Conservation (phyloP, 2,329 filamentous ascomycete genomes). For the Ophiostoma populinum region DNA sequence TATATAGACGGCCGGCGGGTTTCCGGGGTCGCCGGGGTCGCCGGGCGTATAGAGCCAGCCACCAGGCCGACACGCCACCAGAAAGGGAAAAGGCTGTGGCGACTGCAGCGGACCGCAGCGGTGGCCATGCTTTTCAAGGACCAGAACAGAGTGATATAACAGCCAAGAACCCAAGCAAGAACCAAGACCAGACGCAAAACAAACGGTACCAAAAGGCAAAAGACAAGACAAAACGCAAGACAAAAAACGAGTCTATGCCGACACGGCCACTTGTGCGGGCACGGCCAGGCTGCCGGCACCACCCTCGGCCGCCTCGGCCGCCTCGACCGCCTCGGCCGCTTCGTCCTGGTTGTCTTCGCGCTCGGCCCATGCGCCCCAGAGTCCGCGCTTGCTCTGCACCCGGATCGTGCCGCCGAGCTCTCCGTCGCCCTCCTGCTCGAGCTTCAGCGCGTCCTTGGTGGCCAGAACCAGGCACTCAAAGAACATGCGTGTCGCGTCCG, state of each 20-base stretch:
- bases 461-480: conserved; percentile 92
- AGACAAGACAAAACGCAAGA: background rate
- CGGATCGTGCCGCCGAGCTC: conserved; percentile 62
- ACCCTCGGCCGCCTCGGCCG: background rate
- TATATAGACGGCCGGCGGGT: no score
- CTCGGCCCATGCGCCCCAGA: conserved; percentile 96
- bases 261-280: conserved; percentile 2
- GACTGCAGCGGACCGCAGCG: no score
- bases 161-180: background rate
- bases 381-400: conserved; percentile 79
- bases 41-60: no score
- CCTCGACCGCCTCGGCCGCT: background rate
- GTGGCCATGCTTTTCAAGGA: no score
- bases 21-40: no score
- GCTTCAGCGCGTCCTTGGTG: conserved; percentile 95
- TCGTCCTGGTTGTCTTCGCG: conserved; percentile 11
- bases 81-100: background rate
- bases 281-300: background rate
- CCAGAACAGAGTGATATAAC: background rate
- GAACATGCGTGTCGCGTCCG: conserved; percentile 98
- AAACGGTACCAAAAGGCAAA: no score
- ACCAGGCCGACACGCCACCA: no score
- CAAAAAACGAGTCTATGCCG: background rate
- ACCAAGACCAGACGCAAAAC: no score
- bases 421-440: conserved; percentile 62